phyloP scores from a whole-genome alignment of 805 yeast genomes.

The Candida caryicola region DNA sequence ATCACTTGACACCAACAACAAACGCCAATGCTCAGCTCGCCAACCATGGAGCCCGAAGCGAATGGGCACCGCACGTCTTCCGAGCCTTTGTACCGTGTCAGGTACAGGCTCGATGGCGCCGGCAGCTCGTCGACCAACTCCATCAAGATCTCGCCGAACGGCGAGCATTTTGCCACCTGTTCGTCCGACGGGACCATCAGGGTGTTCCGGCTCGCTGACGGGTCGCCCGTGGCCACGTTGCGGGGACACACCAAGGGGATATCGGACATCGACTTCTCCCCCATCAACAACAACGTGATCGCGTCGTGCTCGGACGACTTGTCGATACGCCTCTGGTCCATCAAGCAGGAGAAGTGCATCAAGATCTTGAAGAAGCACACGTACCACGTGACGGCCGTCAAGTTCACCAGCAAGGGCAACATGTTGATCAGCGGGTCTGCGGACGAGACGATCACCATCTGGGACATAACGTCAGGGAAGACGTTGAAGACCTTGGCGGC shows the following conservation, averaged over 20 bases:
- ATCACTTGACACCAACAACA: neutral
- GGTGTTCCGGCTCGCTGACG: slow-evolving; percentile 23
- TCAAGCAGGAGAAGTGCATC: slow-evolving; percentile 48
- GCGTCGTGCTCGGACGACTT: slow-evolving; percentile 89
- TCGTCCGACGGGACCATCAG: slow-evolving; percentile 29
- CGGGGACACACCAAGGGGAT: slow-evolving; percentile 69
- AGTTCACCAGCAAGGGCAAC: slow-evolving; percentile 73
- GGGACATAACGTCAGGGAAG: slow-evolving; percentile 77
- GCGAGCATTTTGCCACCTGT: slow-evolving; percentile 52
- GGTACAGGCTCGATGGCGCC: slow-evolving; percentile 8
- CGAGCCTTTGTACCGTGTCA: slow-evolving; percentile 13
- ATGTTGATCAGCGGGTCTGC: slow-evolving; percentile 77
- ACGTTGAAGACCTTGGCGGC: slow-evolving; percentile 82
- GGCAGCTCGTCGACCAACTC: slow-evolving; percentile 32
- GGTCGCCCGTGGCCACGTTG: slow-evolving; percentile 31
- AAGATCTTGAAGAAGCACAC: slow-evolving; percentile 72
- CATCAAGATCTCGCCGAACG: slow-evolving; percentile 62
- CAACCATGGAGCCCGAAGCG: neutral
- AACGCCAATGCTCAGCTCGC: neutral
- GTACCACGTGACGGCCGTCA: slow-evolving; percentile 72
- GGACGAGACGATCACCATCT: slow-evolving; percentile 85
- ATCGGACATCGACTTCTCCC: slow-evolving; percentile 75
- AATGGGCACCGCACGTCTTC: neutral
- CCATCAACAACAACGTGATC: slow-evolving; percentile 59
- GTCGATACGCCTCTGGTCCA: slow-evolving; percentile 71